Evolutionary conservation across 345 rosid genomes (phyloP).

Genomic region (Corymbia maculata): DNA sequence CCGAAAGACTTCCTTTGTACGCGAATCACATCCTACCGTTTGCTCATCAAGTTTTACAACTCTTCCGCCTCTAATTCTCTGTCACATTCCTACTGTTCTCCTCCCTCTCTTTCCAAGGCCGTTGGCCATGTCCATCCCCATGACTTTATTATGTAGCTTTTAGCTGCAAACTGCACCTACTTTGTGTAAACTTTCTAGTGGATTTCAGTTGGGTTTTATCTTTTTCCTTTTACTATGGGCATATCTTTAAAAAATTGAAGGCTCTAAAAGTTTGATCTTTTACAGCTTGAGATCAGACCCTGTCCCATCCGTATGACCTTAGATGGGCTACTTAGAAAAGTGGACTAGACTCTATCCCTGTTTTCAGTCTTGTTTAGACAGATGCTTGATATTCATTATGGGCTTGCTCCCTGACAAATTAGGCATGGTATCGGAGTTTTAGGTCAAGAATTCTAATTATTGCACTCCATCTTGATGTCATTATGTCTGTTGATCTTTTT

Average conservation of each 20-base stretch:
- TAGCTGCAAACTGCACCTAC: background rate
- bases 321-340: background rate
- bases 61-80: background rate
- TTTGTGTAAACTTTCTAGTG: background rate
- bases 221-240: background rate
- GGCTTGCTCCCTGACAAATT: background rate
- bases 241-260: background rate
- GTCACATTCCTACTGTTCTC: background rate
- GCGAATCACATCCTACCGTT: background rate
- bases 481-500: background rate
- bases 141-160: background rate
- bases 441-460: background rate
- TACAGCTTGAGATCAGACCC: background rate
- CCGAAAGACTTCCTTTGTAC: background rate
- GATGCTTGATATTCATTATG: background rate
- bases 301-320: background rate
- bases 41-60: background rate
- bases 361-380: background rate
- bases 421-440: background rate
- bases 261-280: background rate
- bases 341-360: background rate
- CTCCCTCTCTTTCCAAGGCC: background rate
- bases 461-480: background rate
- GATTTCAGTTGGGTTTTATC: background rate
- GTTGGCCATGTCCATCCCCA: background rate